A percentile compares a stretch with the other conserved stretches of the same genome.
These are phyloP conservation scores for Mycena haematopus DNA, from an alignment of 768 basidiomycete genomes.

Conservation along the genomic window DNA sequence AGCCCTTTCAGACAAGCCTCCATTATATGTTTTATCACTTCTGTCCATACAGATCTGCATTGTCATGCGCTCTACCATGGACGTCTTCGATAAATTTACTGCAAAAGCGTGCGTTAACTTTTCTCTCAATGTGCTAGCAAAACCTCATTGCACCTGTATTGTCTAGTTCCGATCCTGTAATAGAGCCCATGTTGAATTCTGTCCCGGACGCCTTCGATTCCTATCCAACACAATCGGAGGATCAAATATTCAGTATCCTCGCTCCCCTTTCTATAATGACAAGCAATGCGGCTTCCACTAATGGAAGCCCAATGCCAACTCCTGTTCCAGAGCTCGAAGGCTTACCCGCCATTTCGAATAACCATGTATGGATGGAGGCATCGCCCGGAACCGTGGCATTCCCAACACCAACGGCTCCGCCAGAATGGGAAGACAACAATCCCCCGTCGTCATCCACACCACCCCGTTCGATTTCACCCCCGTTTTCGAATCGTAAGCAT, in stretches of 20 bases:
- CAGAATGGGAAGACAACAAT: constrained; percentile 60
- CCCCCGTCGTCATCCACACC: constrained; percentile 49
- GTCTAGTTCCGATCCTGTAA: constrained; percentile 80
- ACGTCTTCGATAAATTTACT: constrained; percentile 88
- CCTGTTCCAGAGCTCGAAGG: constrained; percentile 51
- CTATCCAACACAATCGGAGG: constrained; percentile 85
- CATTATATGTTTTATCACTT: constrained; percentile 22
- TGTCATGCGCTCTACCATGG: constrained; percentile 88
- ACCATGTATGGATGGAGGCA: constrained; percentile 57
- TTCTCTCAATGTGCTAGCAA: background rate
- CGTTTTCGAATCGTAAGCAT: constrained; percentile 52
- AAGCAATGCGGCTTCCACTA: constrained; percentile 53
- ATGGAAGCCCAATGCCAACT: constrained; percentile 60
- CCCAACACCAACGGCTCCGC: constrained; percentile 54
- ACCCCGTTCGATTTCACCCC: constrained; percentile 60
- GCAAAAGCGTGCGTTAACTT: constrained; percentile 78
- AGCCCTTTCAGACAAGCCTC: background rate
- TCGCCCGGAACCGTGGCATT: constrained; percentile 51
- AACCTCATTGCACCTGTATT: constrained; percentile 16
- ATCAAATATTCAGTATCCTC: constrained; percentile 92
- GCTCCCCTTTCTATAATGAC: constrained; percentile 83
- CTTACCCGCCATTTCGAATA: constrained; percentile 40
- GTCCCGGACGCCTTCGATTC: constrained; percentile 94
- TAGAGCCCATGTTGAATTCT: constrained; percentile 89
- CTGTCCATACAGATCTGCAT: constrained; percentile 63